A percentile compares a stretch with the other conserved stretches of the same genome.
Conservation (phyloP, 2,329 filamentous ascomycete species). For the Cryphonectria parasitica region DNA sequence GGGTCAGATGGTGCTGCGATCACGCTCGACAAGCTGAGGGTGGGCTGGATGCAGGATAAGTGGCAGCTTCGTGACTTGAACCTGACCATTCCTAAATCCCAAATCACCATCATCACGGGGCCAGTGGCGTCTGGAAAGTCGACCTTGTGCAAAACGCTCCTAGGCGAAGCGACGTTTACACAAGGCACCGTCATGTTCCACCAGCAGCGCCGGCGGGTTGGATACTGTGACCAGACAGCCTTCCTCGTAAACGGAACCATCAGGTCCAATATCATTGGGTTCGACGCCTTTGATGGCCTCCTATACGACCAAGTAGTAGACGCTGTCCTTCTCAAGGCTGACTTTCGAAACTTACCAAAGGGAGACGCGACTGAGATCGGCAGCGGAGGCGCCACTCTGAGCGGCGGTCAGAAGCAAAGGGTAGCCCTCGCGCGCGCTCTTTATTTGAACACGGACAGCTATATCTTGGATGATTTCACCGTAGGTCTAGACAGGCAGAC, state of each 20-base stretch:
- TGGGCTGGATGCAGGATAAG: constrained; percentile 35
- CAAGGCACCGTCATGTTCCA: constrained; percentile 14
- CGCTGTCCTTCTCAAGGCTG: constrained; percentile 39
- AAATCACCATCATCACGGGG: constrained; percentile 42
- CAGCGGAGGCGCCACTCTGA: constrained; percentile 46
- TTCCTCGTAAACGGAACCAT: constrained; percentile 42
- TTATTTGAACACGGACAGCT: constrained; percentile 18
- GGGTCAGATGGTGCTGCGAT: constrained; percentile 10
- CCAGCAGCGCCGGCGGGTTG: constrained; percentile 29
- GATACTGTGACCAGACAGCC: constrained; percentile 34
- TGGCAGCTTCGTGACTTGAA: constrained; percentile 32
- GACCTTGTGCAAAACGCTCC: constrained; percentile 41
- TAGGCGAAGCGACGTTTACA: constrained; percentile 36
- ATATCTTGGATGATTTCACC: constrained; percentile 23
- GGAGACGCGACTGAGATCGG: constrained; percentile 46
- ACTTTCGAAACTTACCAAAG: constrained; percentile 39
- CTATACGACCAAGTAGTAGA: constrained; percentile 43
- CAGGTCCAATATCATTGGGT: constrained; percentile 44
- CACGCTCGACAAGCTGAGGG: constrained; percentile 25
- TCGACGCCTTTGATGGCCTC: constrained; percentile 36
- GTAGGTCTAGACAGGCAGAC: constrained; percentile 23
- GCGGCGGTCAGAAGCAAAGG: constrained; percentile 46
- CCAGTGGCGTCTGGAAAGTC: constrained; percentile 45
- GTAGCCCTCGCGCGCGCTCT: constrained; percentile 30
- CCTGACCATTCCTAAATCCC: constrained; percentile 27